Evolutionary conservation across 1,284 basidiomycete species (phyloP).

Genomic region (Apiotrichum sp.): DNA sequence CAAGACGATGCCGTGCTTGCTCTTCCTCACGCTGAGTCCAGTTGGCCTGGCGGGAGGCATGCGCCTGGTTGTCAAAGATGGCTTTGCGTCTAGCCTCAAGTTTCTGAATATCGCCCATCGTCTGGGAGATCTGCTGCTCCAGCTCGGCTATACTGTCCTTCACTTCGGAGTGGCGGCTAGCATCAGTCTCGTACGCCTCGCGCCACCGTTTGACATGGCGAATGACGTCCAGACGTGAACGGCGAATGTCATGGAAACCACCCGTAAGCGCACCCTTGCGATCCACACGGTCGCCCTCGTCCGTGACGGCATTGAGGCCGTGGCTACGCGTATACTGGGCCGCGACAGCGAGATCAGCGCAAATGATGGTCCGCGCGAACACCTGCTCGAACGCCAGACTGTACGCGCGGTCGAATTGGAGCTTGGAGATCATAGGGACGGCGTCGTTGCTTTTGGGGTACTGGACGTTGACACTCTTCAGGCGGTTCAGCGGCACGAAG

Average conservation of each 20-base stretch:
- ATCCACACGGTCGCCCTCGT: slow-evolving; percentile 96
- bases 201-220: slow-evolving; percentile 73
- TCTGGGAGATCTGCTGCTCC: slow-evolving; percentile 80
- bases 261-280: slow-evolving; percentile 92
- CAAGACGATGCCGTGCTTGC: slow-evolving; percentile 58
- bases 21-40: slow-evolving; percentile 66
- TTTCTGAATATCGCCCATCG: slow-evolving; percentile 69
- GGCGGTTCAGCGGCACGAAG: slow-evolving; percentile 97
- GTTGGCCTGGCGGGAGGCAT: slow-evolving; percentile 60
- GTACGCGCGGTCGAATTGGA: slow-evolving; percentile 67
- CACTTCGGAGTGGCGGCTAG: slow-evolving; percentile 63
- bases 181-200: slow-evolving; percentile 62
- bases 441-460: slow-evolving; percentile 79
- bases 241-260: slow-evolving; percentile 86
- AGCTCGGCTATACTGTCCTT: slow-evolving; percentile 62
- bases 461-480: slow-evolving; percentile 62
- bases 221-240: slow-evolving; percentile 84
- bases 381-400: slow-evolving; percentile 81
- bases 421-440: slow-evolving; percentile 76
- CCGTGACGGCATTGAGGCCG: slow-evolving; percentile 90
- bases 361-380: slow-evolving; percentile 97
- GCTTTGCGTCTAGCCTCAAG: slow-evolving; percentile 65
- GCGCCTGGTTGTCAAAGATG: slow-evolving; percentile 62
- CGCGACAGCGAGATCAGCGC: slow-evolving; percentile 83
- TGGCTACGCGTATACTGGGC: slow-evolving; percentile 92